A percentile compares a stretch with the other conserved stretches of the same genome.
Evolutionary conservation across 2,329 filamentous ascomycete genomes (phyloP).

Genomic region (Byssothecium circinans): DNA sequence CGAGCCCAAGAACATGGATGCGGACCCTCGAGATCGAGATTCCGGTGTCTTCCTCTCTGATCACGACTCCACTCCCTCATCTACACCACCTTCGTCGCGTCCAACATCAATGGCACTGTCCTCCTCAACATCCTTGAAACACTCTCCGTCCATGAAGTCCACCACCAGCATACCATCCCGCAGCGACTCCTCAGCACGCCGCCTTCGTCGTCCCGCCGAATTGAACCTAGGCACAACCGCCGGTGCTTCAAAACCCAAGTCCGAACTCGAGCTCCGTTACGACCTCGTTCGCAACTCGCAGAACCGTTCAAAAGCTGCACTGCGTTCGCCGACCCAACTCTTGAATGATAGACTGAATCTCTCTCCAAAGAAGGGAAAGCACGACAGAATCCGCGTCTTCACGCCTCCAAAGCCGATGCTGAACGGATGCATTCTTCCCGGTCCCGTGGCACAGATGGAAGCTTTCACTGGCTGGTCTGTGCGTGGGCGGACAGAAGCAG

Average conservation of each 20-base stretch:
- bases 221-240: conserved; percentile 24
- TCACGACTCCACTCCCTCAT: conserved; percentile 8
- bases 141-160: conserved; percentile 6
- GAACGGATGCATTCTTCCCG: conserved; percentile 35
- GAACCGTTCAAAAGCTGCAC: conserved; percentile 29
- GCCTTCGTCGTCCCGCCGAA: conserved; percentile 32
- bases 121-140: background rate
- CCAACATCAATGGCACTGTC: conserved; percentile 10
- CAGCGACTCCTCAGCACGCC: conserved; percentile 17
- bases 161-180: conserved; percentile 14
- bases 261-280: conserved; percentile 36
- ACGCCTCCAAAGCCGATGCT: conserved; percentile 27
- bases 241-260: conserved; percentile 23
- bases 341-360: conserved; percentile 33
- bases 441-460: conserved; percentile 21
- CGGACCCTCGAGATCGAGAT: conserved; percentile 18
- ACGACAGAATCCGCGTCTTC: conserved; percentile 27
- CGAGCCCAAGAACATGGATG: too few relatives aligned
- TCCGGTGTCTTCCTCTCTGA: conserved; percentile 31
- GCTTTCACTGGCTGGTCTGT: conserved; percentile 32
- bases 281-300: conserved; percentile 37
- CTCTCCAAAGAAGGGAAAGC: conserved; percentile 17
- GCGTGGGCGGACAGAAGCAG: conserved; percentile 28
- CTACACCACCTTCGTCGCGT: conserved; percentile 6
- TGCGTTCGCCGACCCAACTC: conserved; percentile 37